Evolutionary conservation across 129 eudicot genomes (phyloP), one percentile per base, ranked within the genome.

Genomic region (Centaurea solstitialis): DNA sequence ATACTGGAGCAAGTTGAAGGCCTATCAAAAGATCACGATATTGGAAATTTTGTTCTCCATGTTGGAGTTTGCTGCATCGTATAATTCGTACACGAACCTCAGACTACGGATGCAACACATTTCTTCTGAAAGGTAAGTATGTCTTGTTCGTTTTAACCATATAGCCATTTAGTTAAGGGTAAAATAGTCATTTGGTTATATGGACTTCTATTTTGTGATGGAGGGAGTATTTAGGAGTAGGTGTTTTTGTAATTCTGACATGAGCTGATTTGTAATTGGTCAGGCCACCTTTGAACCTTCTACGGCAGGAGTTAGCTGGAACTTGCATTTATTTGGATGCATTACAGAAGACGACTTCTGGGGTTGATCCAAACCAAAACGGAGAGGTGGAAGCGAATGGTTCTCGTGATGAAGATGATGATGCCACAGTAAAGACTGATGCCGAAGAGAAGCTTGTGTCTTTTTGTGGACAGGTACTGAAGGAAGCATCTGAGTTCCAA

Each of bases 401-500:
- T 76, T 43, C 83, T 67, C 64, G n/a, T 67, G 74, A 78, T 64
- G 84, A 81, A 67, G 79, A 76, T 69, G 87, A 89, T 83, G 67
- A 37, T 2, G 64, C 50, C 43, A 53, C 85, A 50, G 75, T 76
- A 28, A 76, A 69, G 76, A 74, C 78, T 77, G 83, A 80, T 78
- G 99, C 98, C 39, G 98, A 91, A 89, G 97, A 87, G 82, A 95
- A 93, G 80, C 85, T 95, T 4, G 98, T 91, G 23, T 88, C 99
- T 7, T 95, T 93, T 68, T 95, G 99, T 80, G 93, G 89, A 53
- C 94, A 95, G 75, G 93, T 91, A 41, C 93, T 95, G 66, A 86
- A 88, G 77, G 99, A 95, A 86, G 95, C 99, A 53, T 95, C 99
- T 83, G 97, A 95, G 23, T 95, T 95, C 84, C 99, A 93, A 74